Conservation (phyloP, 352 stramenopile genomes). For the Lagenidium giganteum region DNA sequence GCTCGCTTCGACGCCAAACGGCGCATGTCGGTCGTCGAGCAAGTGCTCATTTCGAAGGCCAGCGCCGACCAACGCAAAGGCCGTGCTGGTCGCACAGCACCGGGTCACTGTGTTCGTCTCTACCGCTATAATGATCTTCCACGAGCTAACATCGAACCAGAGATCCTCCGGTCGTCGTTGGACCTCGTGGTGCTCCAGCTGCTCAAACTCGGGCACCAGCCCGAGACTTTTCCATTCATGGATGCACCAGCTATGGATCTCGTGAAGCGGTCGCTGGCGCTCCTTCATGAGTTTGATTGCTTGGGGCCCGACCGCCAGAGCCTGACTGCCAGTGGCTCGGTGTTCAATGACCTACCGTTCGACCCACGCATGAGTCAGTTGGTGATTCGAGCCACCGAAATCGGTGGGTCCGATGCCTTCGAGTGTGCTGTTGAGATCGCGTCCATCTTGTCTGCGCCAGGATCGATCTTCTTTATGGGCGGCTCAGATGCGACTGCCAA, state of each 20-base stretch:
- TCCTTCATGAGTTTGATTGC: too few relatives aligned
- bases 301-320: too few relatives aligned
- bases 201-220: not conserved
- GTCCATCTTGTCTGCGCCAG: slow-evolving; percentile 1
- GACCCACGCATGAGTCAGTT: slow-evolving; percentile 7
- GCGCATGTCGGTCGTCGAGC: too few relatives aligned
- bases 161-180: slow-evolving; percentile 5
- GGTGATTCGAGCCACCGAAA: not conserved
- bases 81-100: too few relatives aligned
- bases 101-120: slow-evolving; percentile 97
- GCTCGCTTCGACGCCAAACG: too few relatives aligned
- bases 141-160: too few relatives aligned
- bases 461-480: slow-evolving; percentile 4
- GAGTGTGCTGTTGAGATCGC: slow-evolving; percentile 1
- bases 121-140: too few relatives aligned
- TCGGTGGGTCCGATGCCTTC: not conserved
- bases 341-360: slow-evolving; percentile 3
- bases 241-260: not conserved
- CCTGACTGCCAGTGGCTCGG: not conserved
- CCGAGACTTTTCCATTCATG: slow-evolving; percentile 4
- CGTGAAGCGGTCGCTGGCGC: too few relatives aligned
- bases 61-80: too few relatives aligned
- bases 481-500: not conserved
- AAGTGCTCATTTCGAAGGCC: too few relatives aligned
- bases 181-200: slow-evolving; percentile 6